phyloP scores from a whole-genome alignment of 1,284 basidiomycete species.

The Trametes sp. region DNA sequence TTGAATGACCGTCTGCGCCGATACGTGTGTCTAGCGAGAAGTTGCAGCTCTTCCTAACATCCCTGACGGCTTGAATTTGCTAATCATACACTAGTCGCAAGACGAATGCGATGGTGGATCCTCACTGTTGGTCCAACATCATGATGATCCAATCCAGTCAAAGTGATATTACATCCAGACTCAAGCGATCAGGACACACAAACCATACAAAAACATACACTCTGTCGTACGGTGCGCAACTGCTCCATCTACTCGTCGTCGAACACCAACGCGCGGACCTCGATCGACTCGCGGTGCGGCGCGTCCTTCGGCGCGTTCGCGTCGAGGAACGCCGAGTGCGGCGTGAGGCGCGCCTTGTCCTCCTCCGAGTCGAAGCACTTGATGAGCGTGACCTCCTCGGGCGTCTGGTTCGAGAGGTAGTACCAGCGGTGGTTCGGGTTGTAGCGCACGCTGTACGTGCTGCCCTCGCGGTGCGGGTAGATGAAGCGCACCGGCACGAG shows the following conservation, averaged over 20 bases:
- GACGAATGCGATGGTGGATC: too few species aligned
- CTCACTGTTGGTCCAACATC: too few species aligned
- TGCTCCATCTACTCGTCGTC: constrained; percentile 35
- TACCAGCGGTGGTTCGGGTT: constrained; percentile 54
- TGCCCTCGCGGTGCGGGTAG: constrained; percentile 45
- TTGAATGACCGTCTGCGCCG: too few species aligned
- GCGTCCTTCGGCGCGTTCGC: constrained; percentile 47
- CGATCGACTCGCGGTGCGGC: constrained; percentile 52
- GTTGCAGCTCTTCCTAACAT: too few species aligned
- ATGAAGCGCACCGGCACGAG: constrained; percentile 45
- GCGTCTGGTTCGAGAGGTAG: constrained; percentile 54
- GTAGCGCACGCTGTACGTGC: constrained; percentile 47
- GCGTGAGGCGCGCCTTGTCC: constrained; percentile 50
- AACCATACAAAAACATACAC: background rate
- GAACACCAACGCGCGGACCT: constrained; percentile 51
- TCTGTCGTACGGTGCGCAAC: background rate
- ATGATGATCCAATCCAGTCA: background rate
- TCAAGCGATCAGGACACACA: background rate
- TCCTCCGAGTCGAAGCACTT: constrained; percentile 56
- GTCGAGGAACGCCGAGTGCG: constrained; percentile 56
- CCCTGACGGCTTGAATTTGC: too few species aligned
- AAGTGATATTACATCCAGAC: too few species aligned
- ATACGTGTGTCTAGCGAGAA: too few species aligned
- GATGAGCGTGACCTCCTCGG: constrained; percentile 56
- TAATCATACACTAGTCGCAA: too few species aligned